Percentiles rank a stretch among this genome's conserved stretches.
phyloP scores from a whole-genome alignment of 164 flowering plant genomes.

The Paratinospora sagittata region DNA sequence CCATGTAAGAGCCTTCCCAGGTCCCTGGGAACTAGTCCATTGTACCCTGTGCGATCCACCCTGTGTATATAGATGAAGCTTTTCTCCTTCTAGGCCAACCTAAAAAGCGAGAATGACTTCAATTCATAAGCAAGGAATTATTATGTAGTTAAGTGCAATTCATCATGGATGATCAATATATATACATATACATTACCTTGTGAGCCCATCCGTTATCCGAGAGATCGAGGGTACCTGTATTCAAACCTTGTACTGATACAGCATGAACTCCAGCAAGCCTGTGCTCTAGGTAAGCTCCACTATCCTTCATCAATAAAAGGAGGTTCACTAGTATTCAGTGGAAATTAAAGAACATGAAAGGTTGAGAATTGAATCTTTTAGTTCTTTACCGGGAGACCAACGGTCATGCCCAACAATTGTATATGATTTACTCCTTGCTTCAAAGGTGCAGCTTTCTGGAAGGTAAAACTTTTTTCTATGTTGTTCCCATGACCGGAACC shows the following conservation, averaged over 20 bases:
- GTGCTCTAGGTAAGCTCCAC: conserved; percentile 83
- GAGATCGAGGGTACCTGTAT: conserved; percentile 77
- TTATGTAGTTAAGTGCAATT: neutral
- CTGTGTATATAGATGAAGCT: conserved; percentile 33
- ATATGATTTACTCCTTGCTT: conserved; percentile 59
- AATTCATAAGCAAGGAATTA: neutral
- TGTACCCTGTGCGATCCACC: conserved; percentile 47
- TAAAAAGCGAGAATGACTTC: conserved; percentile 14
- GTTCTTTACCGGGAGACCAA: conserved; percentile 69
- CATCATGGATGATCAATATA: conserved; percentile 1
- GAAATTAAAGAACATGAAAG: neutral
- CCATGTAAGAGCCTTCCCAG: conserved; percentile 54
- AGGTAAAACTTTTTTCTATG: conserved; percentile 52
- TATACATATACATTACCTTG: too few species aligned
- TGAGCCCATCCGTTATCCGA: conserved; percentile 61
- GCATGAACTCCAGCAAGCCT: conserved; percentile 60
- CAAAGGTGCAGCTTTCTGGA: conserved; percentile 32
- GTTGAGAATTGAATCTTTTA: neutral
- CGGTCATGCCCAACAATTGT: conserved; percentile 43
- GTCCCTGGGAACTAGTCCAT: conserved; percentile 42
- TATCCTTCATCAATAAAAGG: conserved; percentile 45
- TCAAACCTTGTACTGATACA: conserved; percentile 57
- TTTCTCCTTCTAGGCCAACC: conserved; percentile 74
- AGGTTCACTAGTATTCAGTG: neutral
- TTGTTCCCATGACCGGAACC: conserved; percentile 69